Evolutionary conservation across 208 protist genomes (phyloP).

Genomic region (Lotmaria passim): DNA sequence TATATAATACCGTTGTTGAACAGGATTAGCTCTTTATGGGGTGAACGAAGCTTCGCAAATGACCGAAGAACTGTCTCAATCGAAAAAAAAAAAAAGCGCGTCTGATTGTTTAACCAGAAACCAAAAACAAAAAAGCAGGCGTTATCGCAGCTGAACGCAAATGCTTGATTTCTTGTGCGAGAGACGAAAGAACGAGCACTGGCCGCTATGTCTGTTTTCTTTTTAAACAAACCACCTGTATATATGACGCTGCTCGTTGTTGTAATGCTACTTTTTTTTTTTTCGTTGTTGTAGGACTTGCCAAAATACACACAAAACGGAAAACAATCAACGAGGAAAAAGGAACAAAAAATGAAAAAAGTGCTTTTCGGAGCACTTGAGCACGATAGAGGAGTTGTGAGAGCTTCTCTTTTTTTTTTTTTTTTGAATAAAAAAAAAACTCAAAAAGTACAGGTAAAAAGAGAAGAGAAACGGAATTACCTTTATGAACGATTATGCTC

Average conservation of each 20-base stretch:
- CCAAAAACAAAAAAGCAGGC: neutral
- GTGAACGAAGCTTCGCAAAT: neutral
- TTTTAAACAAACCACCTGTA: neutral
- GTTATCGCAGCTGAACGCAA: neutral
- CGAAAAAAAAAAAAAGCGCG: slow-evolving; percentile 7
- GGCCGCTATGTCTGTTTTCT: too few species aligned
- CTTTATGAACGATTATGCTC: neutral
- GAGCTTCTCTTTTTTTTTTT: too few species aligned
- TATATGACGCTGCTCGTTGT: too few species aligned
- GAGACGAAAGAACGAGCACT: too few species aligned
- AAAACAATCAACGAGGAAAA: slow-evolving; percentile 12
- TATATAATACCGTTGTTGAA: neutral
- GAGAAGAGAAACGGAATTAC: slow-evolving; percentile 4
- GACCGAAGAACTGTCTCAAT: neutral
- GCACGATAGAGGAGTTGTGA: too few species aligned
- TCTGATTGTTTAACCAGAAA: neutral
- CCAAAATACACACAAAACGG: too few species aligned
- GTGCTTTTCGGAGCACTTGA: too few species aligned
- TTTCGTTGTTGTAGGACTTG: too few species aligned
- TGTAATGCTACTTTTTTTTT: too few species aligned
- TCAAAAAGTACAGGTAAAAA: too few species aligned
- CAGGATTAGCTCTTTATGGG: neutral
- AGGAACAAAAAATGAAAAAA: too few species aligned
- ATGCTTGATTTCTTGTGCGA: neutral
- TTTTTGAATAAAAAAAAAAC: slow-evolving; percentile 13